A percentile compares a stretch with the other conserved stretches of the same genome.
phyloP scores from a whole-genome alignment of 2,329 filamentous ascomycete species.

The Cercospora sesami region DNA sequence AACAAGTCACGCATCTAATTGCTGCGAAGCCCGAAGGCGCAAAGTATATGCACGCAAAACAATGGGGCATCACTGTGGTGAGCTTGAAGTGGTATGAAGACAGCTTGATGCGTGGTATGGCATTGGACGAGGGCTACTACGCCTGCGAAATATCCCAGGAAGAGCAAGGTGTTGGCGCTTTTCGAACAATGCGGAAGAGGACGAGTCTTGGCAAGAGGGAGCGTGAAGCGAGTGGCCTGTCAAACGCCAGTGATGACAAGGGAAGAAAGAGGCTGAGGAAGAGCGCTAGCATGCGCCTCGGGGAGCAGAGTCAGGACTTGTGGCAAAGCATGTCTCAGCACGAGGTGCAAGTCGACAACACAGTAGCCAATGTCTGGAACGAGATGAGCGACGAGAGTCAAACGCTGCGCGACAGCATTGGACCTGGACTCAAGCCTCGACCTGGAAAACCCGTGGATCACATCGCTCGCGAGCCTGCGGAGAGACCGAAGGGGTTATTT shows the following conservation, averaged over 20 bases:
- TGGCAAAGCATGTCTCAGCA: constrained; percentile 79
- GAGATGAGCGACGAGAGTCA: constrained; percentile 25
- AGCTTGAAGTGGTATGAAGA: constrained; percentile 82
- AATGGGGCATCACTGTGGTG: constrained; percentile 79
- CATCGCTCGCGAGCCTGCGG: background rate
- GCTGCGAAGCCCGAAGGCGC: constrained; percentile 75
- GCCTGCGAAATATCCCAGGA: constrained; percentile 69
- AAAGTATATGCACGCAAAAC: constrained; percentile 84
- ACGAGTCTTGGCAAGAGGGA: constrained; percentile 59
- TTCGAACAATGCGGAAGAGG: constrained; percentile 44
- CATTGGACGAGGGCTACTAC: constrained; percentile 82
- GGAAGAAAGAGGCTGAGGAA: constrained; percentile 80
- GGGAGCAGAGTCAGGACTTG: constrained; percentile 75
- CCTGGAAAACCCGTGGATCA: background rate
- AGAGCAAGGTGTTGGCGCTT: constrained; percentile 75
- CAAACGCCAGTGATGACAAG: constrained; percentile 10
- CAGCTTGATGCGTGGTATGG: constrained; percentile 82
- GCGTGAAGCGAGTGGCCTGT: constrained; percentile 45
- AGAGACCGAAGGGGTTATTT: constrained; percentile 33
- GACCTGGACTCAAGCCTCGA: constrained; percentile 4
- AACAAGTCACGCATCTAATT: constrained; percentile 82
- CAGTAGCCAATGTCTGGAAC: constrained; percentile 30
- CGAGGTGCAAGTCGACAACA: constrained; percentile 29
- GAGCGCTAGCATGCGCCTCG: constrained; percentile 80
- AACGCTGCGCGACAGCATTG: constrained; percentile 12